A percentile compares a stretch with the other conserved stretches of the same genome.
Conservation (phyloP, 2,329 filamentous ascomycete genomes). For the Pseudogymnoascus sp. region DNA sequence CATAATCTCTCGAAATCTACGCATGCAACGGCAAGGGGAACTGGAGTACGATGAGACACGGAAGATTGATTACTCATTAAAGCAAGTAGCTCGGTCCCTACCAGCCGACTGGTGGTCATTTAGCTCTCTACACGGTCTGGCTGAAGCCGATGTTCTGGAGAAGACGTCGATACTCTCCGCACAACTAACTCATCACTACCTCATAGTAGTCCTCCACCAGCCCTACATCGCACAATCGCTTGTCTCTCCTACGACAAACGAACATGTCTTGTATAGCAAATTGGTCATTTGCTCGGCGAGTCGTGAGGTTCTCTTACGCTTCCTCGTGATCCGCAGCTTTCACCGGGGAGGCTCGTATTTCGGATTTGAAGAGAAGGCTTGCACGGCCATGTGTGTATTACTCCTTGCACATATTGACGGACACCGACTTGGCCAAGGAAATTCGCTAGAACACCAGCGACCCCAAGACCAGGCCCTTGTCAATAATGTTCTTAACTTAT, state of each 20-base stretch:
- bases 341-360: slow-evolving; percentile 17
- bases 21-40: not conserved
- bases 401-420: slow-evolving; percentile 19
- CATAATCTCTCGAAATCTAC: not conserved
- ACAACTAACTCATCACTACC: slow-evolving; percentile 22
- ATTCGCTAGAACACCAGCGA: slow-evolving; percentile 10
- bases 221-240: slow-evolving; percentile 17
- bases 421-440: slow-evolving; percentile 10
- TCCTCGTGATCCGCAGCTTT: slow-evolving; percentile 14
- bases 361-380: slow-evolving; percentile 19
- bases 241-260: not conserved
- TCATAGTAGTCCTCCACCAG: slow-evolving; percentile 19
- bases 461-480: not conserved
- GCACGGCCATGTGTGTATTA: slow-evolving; percentile 13
- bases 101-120: slow-evolving; percentile 13
- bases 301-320: slow-evolving; percentile 18
- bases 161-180: slow-evolving; percentile 14
- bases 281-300: slow-evolving; percentile 16
- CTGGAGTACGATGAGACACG: slow-evolving; percentile 14
- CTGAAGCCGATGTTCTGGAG: slow-evolving; percentile 8
- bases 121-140: not conserved
- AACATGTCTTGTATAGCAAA: slow-evolving; percentile 15
- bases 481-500: not conserved
- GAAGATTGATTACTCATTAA: slow-evolving; percentile 18
- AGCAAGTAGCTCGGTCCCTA: slow-evolving; percentile 15